A percentile compares a stretch with the other conserved stretches of the same genome.
phyloP scores from a whole-genome alignment of 768 basidiomycete species.

The Lactarius evosmus region DNA sequence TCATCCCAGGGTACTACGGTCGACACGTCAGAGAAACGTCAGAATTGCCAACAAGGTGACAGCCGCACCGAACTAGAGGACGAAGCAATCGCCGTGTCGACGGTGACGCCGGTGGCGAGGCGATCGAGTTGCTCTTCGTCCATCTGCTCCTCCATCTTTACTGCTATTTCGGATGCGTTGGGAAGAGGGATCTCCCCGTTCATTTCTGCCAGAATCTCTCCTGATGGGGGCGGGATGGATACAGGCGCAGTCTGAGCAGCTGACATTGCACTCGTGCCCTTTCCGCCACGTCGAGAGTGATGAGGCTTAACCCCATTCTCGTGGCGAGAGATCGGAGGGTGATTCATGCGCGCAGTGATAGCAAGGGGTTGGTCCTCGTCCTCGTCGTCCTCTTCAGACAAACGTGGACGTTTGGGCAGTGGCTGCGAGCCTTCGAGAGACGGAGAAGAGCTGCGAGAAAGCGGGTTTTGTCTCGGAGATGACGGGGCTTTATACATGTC shows the following conservation, averaged over 20 bases:
- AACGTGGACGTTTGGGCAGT: slow-evolving; percentile 35
- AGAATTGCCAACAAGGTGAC: slow-evolving; percentile 4
- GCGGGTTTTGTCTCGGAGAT: slow-evolving; percentile 33
- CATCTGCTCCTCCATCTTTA: slow-evolving; percentile 78
- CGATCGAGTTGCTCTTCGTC: slow-evolving; percentile 73
- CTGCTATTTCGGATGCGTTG: slow-evolving; percentile 46
- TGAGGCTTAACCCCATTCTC: slow-evolving; percentile 32
- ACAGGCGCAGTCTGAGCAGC: slow-evolving; percentile 57
- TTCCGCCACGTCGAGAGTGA: slow-evolving; percentile 46
- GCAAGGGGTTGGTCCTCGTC: slow-evolving; percentile 35
- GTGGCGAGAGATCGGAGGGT: slow-evolving; percentile 19
- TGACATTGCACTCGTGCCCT: slow-evolving; percentile 55
- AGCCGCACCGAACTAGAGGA: slow-evolving; percentile 46
- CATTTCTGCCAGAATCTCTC: slow-evolving; percentile 39
- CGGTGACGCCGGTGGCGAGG: slow-evolving; percentile 75
- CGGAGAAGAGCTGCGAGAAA: slow-evolving; percentile 34
- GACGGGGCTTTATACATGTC: slow-evolving; percentile 30
- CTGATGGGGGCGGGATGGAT: slow-evolving; percentile 42
- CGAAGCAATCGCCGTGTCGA: slow-evolving; percentile 55
- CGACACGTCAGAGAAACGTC: slow-evolving; percentile 5
- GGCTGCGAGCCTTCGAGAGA: slow-evolving; percentile 61
- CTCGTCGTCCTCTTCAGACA: slow-evolving; percentile 28
- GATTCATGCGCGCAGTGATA: slow-evolving; percentile 32
- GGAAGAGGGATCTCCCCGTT: slow-evolving; percentile 42
- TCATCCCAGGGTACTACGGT: slow-evolving; percentile 47